Base-by-base conservation (phyloP, 306 rosid species). In the Cicer pinnatifidum region DNA sequence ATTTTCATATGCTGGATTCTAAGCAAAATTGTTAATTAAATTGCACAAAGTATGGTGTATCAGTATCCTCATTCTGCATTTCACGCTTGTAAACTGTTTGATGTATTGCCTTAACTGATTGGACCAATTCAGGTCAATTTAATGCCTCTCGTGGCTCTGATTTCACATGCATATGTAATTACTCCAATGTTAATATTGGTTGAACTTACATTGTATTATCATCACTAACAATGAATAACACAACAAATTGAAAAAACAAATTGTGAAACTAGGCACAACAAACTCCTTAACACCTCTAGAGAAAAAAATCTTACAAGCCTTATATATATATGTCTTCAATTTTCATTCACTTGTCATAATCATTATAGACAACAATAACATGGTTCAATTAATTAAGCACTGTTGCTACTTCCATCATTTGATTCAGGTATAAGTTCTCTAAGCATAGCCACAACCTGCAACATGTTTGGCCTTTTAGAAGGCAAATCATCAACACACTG, bases 381-480 rank as follows among this genome's bases (percentile, higher is more conserved):
- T 52, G 35, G n/a, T 47, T 69, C 52, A 47, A 33, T 59, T 33
- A 71, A 71, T 85, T 87, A 93, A 76, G 89, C 78, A 82, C 91
- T 93, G 82, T 86, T 93, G 91, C 92, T 88, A 82, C 90, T 92
- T 80, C 92, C 96, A 13, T 80, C 86, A 15, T 82, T 83, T 75
- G 93, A 89, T 80, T 85, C 95, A 41, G 93, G 88, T 81, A 86
- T 85, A 53, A 93, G 83, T 82, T 91, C 98, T 71, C 97, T 83
- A 59, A 93, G 85, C 93, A 88, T 76, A 28, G 96, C 86, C 56
- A 91, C 98, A 46, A 85, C 96, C 87, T 93, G 98, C 85, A 91
- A 78, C 98, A 93, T 93, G 78, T 79, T 93, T 60, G 98, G 97
- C 89, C 98, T 88, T 63, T 48, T 91, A n/a, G 98, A 93, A 71